These are phyloP conservation scores for Lipomyces anomalus DNA, from an alignment of 805 yeast genomes.

Conservation along the genomic window DNA sequence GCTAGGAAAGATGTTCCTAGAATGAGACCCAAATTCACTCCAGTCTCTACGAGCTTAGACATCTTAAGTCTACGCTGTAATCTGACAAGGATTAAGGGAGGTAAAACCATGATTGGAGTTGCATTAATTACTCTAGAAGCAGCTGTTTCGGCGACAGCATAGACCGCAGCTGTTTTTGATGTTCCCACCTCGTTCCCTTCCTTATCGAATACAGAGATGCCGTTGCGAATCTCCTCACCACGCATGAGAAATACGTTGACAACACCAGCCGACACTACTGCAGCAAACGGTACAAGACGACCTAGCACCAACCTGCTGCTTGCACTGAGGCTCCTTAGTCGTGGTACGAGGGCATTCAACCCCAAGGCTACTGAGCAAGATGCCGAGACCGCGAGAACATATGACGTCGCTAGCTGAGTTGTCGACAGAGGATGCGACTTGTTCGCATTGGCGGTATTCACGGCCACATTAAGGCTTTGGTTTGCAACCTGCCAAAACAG, in stretches of 20 bases:
- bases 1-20: conserved; percentile 79
- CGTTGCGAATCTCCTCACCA: conserved; percentile 77
- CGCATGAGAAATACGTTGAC: conserved; percentile 97
- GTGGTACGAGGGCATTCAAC: conserved; percentile 83
- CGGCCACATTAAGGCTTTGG: conserved; percentile 94
- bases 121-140: conserved; percentile 92
- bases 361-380: conserved; percentile 96
- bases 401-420: conserved; percentile 68
- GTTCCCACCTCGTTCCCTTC: conserved; percentile 46
- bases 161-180: conserved; percentile 79
- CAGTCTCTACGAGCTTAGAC: conserved; percentile 56
- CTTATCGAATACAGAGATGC: conserved; percentile 38
- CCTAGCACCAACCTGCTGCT: conserved; percentile 65
- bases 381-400: conserved; percentile 84
- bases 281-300: conserved; percentile 95
- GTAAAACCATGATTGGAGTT: conserved; percentile 94
- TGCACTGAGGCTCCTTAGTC: conserved; percentile 64
- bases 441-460: conserved; percentile 92
- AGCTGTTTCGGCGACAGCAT: conserved; percentile 97
- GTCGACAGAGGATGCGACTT: conserved; percentile 88
- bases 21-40: conserved; percentile 79
- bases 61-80: conserved; percentile 72
- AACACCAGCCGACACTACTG: conserved; percentile 95
- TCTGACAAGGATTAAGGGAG: conserved; percentile 77
- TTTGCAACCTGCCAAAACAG: conserved; percentile 97